phyloP scores from a whole-genome alignment of 768 basidiomycete genomes.

The Mycena epipterygia region DNA sequence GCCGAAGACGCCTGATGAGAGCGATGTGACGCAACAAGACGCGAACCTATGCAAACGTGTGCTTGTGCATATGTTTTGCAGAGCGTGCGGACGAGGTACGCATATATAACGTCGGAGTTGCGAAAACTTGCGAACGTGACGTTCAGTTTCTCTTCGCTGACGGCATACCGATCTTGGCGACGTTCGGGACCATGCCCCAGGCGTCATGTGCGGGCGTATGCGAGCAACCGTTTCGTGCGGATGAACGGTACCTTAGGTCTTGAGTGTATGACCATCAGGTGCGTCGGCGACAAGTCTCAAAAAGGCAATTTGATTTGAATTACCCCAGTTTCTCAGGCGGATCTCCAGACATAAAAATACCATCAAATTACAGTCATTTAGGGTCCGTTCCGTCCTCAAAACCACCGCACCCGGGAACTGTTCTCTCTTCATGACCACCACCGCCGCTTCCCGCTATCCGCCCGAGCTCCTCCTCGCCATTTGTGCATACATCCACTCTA shows the following conservation, averaged over 20 bases:
- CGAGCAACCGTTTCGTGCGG: too few relatives aligned
- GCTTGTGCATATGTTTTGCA: too few relatives aligned
- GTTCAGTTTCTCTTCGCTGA: background rate
- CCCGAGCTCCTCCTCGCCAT: conserved; percentile 81
- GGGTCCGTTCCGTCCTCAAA: conserved; percentile 29
- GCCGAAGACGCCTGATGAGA: background rate
- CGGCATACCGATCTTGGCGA: conserved; percentile 2
- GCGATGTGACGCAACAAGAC: background rate
- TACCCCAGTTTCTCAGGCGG: too few relatives aligned
- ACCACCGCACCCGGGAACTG: background rate
- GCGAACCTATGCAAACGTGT: background rate
- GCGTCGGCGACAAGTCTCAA: too few relatives aligned
- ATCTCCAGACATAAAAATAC: too few relatives aligned
- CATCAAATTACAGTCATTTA: background rate
- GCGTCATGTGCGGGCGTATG: conserved; percentile 16
- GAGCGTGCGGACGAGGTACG: too few relatives aligned
- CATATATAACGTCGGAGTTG: too few relatives aligned
- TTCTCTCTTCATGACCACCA: conserved; percentile 44
- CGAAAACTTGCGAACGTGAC: background rate
- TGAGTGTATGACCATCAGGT: too few relatives aligned
- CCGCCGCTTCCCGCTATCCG: conserved; percentile 65
- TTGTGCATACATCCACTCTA: conserved; percentile 78
- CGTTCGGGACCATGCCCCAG: background rate
- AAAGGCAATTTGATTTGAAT: too few relatives aligned
- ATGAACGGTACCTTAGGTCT: too few relatives aligned